phyloP scores from a whole-genome alignment of 345 rosid species.

The Brassica incana region DNA sequence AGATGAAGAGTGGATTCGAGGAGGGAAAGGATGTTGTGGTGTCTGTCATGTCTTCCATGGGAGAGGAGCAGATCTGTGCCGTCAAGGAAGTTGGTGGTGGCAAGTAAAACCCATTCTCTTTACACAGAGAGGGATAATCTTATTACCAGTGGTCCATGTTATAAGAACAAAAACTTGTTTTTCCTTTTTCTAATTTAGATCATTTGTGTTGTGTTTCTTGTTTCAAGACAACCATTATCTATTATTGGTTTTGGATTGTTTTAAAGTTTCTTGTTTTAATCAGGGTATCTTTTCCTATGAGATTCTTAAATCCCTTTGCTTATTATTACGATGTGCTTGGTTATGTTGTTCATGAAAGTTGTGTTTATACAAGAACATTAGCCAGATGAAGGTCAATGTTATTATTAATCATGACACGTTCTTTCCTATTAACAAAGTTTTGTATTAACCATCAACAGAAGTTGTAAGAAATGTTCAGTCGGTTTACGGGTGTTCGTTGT shows the following conservation, averaged over 20 bases:
- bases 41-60: conserved; percentile 84
- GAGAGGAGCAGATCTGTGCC: conserved; percentile 89
- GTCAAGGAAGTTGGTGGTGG: conserved; percentile 72
- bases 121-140: conserved; percentile 5
- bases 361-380: neutral
- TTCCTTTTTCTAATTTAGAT: conserved; percentile 32
- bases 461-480: too few species aligned
- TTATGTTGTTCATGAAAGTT: neutral
- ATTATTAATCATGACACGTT: neutral
- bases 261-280: conserved; percentile 30
- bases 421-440: neutral
- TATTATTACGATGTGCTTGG: neutral
- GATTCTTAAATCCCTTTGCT: neutral
- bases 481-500: too few species aligned
- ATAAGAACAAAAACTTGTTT: conserved; percentile 28
- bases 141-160: conserved; percentile 29
- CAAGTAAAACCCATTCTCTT: conserved; percentile 43
- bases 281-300: conserved; percentile 16
- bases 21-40: conserved; percentile 83
- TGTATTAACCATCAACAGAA: neutral
- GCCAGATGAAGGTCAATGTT: neutral
- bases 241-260: conserved; percentile 35
- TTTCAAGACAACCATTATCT: conserved; percentile 32
- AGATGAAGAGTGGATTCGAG: conserved; percentile 75
- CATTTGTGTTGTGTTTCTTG: conserved; percentile 31